phyloP scores from a whole-genome alignment of 2,329 filamentous ascomycete genomes.

The Penicillium corylophilum region DNA sequence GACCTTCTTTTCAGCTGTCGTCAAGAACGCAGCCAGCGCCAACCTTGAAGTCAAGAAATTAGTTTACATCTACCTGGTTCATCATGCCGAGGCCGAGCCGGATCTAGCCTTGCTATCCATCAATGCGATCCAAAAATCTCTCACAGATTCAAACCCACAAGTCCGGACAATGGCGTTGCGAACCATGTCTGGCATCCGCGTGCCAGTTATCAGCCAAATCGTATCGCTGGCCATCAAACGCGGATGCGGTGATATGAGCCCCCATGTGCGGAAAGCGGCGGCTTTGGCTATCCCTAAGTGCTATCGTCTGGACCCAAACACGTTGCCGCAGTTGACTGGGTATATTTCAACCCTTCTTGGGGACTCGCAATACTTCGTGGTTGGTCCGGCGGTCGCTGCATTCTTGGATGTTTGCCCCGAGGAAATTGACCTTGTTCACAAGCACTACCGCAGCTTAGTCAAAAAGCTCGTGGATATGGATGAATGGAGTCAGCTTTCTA shows the following conservation, averaged over 20 bases:
- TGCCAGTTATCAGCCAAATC: constrained; percentile 96
- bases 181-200: constrained; percentile 96
- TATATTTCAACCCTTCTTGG: constrained; percentile 75
- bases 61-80: constrained; percentile 96
- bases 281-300: constrained; percentile 95
- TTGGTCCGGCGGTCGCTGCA: constrained; percentile 84
- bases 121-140: constrained; percentile 97
- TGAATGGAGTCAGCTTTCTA: constrained; percentile 92
- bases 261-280: constrained; percentile 86
- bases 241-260: constrained; percentile 89
- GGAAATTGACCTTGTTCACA: constrained; percentile 82
- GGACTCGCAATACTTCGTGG: constrained; percentile 95
- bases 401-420: constrained; percentile 89
- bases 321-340: constrained; percentile 79
- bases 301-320: constrained; percentile 83
- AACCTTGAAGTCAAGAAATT: constrained; percentile 96
- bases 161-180: constrained; percentile 87
- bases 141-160: constrained; percentile 88
- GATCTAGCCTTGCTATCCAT: constrained; percentile 94
- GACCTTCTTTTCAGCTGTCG: constrained; percentile 93
- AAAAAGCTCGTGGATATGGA: constrained; percentile 98
- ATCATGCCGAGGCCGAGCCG: constrained; percentile 93
- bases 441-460: constrained; percentile 80
- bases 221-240: constrained; percentile 95
- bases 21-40: constrained; percentile 95